Conservation (phyloP, 345 rosid species). For the Hibiscus tridactylites region DNA sequence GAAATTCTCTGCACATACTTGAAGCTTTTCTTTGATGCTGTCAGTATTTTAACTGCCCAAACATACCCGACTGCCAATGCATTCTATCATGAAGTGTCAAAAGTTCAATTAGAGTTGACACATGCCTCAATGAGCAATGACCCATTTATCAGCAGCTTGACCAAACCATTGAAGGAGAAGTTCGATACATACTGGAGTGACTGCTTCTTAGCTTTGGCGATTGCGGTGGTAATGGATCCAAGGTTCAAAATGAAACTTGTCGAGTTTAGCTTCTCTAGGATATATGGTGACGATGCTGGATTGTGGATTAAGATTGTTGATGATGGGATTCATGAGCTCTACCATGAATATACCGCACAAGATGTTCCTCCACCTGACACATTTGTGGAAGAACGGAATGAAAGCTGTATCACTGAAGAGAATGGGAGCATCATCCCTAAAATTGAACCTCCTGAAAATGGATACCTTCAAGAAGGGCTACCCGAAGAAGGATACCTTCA, state of each 20-base stretch:
- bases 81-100: constrained; percentile 69
- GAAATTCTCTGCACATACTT: constrained; percentile 62
- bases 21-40: constrained; percentile 68
- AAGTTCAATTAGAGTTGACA: constrained; percentile 57
- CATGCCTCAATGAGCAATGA: constrained; percentile 48
- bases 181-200: constrained; percentile 76
- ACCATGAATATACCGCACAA: constrained; percentile 45
- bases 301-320: constrained; percentile 59
- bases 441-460: neutral
- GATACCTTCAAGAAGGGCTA: neutral
- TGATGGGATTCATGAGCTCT: constrained; percentile 73
- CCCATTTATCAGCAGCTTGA: constrained; percentile 52
- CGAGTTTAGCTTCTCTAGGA: constrained; percentile 66
- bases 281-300: constrained; percentile 74
- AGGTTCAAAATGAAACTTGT: constrained; percentile 90
- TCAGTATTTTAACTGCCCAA: constrained; percentile 39
- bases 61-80: constrained; percentile 47
- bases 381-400: constrained; percentile 33
- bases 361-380: constrained; percentile 28
- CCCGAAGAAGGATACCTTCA: neutral
- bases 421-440: neutral
- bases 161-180: constrained; percentile 53
- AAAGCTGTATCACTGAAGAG: neutral
- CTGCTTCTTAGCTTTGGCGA: constrained; percentile 59
- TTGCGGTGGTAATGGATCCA: constrained; percentile 86